phyloP scores from a whole-genome alignment of 257 asterid species.

The Penstemon newberryi region DNA sequence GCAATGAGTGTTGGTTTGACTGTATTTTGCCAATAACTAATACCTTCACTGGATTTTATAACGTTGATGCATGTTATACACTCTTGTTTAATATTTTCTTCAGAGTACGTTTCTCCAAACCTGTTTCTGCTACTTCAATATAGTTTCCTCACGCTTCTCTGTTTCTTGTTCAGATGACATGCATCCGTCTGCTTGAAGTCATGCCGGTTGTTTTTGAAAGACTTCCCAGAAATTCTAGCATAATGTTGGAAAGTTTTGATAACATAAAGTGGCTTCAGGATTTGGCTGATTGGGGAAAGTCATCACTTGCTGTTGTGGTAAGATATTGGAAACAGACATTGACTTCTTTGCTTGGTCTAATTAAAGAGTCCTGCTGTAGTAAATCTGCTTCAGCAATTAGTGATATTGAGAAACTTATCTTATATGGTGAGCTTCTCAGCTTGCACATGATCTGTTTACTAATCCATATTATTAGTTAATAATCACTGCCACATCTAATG shows the following conservation, averaged over 20 bases:
- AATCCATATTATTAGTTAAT: slow-evolving; percentile 9
- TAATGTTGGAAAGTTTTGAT: slow-evolving; percentile 35
- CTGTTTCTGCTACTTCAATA: slow-evolving; percentile 25
- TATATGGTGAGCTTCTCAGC: slow-evolving; percentile 54
- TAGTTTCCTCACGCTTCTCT: slow-evolving; percentile 14
- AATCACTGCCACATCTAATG: slow-evolving; percentile 15
- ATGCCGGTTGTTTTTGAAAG: slow-evolving; percentile 67
- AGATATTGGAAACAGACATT: slow-evolving; percentile 89
- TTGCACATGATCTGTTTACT: slow-evolving; percentile 25
- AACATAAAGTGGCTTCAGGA: slow-evolving; percentile 68
- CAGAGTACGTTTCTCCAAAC: slow-evolving; percentile 18
- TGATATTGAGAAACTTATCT: slow-evolving; percentile 68
- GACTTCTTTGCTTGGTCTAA: slow-evolving; percentile 62
- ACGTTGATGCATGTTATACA: slow-evolving; percentile 21
- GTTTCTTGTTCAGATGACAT: slow-evolving; percentile 72
- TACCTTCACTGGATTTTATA: slow-evolving; percentile 4
- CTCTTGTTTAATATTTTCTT: slow-evolving; percentile 24
- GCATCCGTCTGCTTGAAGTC: slow-evolving; percentile 85
- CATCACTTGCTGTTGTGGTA: slow-evolving; percentile 76
- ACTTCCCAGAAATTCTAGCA: slow-evolving; percentile 45
- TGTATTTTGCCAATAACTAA: slow-evolving; percentile 18
- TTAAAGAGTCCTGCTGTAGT: slow-evolving; percentile 54
- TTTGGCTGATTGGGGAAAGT: slow-evolving; percentile 90
- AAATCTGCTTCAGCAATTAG: slow-evolving; percentile 55
- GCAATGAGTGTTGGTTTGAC: slow-evolving; percentile 16